A percentile compares a stretch with the other conserved stretches of the same genome.
Conservation (phyloP, 2,329 filamentous ascomycete genomes). For the Xylariaceae sp. region DNA sequence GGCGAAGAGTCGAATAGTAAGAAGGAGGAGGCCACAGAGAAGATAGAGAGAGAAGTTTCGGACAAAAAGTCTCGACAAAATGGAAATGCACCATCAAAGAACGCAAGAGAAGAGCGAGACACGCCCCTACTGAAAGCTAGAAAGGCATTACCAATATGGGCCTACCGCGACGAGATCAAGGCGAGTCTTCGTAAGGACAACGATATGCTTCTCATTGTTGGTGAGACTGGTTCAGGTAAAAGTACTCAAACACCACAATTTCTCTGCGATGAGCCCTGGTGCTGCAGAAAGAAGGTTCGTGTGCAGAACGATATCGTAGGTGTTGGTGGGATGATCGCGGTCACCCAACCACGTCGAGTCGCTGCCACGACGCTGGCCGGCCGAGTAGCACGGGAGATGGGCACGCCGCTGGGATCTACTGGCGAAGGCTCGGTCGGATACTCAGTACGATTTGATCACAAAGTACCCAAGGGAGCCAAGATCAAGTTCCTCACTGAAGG, state of each 20-base stretch:
- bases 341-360: constrained; percentile 92
- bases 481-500: constrained; percentile 97
- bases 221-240: constrained; percentile 96
- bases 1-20: constrained; percentile 10
- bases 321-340: constrained; percentile 83
- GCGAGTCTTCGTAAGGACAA: constrained; percentile 67
- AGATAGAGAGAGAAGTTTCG: background rate
- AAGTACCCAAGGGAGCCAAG: constrained; percentile 77
- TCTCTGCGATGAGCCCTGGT: constrained; percentile 80
- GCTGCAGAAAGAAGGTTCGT: constrained; percentile 63
- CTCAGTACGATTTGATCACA: constrained; percentile 91
- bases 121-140: constrained; percentile 51
- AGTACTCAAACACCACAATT: constrained; percentile 97
- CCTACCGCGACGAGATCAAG: constrained; percentile 73
- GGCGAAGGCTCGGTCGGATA: constrained; percentile 75
- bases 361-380: constrained; percentile 90
- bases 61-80: background rate
- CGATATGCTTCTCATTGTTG: constrained; percentile 78
- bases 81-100: constrained; percentile 1
- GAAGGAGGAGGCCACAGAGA: constrained; percentile 14
- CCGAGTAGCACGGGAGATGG: constrained; percentile 80
- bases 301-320: constrained; percentile 52
- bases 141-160: constrained; percentile 80
- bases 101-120: constrained; percentile 22
- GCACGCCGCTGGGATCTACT: constrained; percentile 55